Percentiles rank a stretch among this genome's conserved stretches.
These are phyloP conservation scores for Psilocybe subaeruginosa DNA, from an alignment of 768 basidiomycete genomes.

Conservation along the genomic window DNA sequence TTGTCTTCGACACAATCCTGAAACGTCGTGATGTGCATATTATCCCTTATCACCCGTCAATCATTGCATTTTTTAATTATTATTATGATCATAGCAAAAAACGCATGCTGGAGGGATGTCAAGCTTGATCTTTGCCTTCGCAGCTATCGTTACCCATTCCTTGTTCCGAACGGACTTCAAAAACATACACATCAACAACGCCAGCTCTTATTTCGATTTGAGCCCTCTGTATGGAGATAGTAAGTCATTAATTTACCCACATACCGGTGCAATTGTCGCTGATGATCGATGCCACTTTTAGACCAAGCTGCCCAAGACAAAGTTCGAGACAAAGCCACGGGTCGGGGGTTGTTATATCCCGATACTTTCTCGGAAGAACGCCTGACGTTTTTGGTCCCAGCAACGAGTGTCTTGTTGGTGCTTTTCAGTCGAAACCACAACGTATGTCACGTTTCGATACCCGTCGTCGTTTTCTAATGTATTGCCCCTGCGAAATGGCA, in stretches of 20 bases:
- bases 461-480: background rate
- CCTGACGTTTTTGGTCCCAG: conserved; percentile 55
- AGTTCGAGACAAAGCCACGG: conserved; percentile 50
- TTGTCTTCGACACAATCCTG: conserved; percentile 67
- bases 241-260: conserved; percentile 20
- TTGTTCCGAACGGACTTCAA: conserved; percentile 52
- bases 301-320: conserved; percentile 40
- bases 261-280: background rate
- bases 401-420: conserved; percentile 54
- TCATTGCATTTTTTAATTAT: background rate
- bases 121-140: conserved; percentile 67
- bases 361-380: conserved; percentile 60
- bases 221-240: conserved; percentile 58
- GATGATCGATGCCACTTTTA: conserved; percentile 16
- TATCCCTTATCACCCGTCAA: background rate
- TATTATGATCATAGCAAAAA: conserved; percentile 25
- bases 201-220: conserved; percentile 60
- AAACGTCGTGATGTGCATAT: conserved; percentile 29
- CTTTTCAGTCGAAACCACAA: conserved; percentile 65
- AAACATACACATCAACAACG: conserved; percentile 51
- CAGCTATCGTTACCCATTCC: conserved; percentile 63
- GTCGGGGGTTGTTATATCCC: conserved; percentile 53
- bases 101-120: conserved; percentile 62
- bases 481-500: conserved; percentile 20
- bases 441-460: conserved; percentile 30